These are phyloP conservation scores for Drosera spatulata DNA, from an alignment of 179 eudicot species.

Conservation along the genomic window DNA sequence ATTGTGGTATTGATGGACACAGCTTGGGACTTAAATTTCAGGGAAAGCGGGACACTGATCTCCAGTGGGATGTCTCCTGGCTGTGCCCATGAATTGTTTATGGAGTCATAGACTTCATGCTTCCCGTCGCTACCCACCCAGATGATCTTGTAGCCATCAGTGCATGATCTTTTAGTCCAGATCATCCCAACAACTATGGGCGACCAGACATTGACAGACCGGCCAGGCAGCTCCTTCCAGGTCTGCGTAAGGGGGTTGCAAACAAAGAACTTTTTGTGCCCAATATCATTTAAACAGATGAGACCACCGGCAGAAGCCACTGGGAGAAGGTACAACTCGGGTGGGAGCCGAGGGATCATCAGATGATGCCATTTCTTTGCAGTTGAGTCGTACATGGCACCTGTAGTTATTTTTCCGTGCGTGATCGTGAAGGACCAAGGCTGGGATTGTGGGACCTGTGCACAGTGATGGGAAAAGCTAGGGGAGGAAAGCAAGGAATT, in stretches of 20 bases:
- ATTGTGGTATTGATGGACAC: conserved; percentile 38
- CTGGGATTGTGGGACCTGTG: conserved; percentile 35
- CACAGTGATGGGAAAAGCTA: conserved; percentile 61
- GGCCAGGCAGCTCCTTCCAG: conserved; percentile 5
- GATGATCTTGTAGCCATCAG: conserved; percentile 59
- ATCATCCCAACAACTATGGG: conserved; percentile 83
- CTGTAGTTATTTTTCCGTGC: conserved; percentile 52
- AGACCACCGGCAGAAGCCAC: conserved; percentile 96
- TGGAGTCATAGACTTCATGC: conserved; percentile 66
- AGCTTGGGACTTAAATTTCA: conserved; percentile 69
- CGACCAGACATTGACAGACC: conserved; percentile 68
- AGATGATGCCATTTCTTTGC: conserved; percentile 79
- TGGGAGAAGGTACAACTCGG: conserved; percentile 52
- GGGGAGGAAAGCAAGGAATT: conserved; percentile 54
- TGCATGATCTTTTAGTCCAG: conserved; percentile 19
- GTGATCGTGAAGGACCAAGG: conserved; percentile 84
- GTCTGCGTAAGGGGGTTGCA: conserved; percentile 77
- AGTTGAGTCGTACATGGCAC: conserved; percentile 72
- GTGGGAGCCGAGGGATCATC: conserved; percentile 43
- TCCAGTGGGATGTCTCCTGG: conserved; percentile 45
- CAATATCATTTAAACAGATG: conserved; percentile 72
- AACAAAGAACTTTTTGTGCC: conserved; percentile 52
- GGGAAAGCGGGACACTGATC: conserved; percentile 59
- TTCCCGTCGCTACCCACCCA: conserved; percentile 83
- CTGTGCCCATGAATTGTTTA: conserved; percentile 42